phyloP scores from a whole-genome alignment of 2,329 filamentous ascomycete genomes.

The Trichoderma sp. region DNA sequence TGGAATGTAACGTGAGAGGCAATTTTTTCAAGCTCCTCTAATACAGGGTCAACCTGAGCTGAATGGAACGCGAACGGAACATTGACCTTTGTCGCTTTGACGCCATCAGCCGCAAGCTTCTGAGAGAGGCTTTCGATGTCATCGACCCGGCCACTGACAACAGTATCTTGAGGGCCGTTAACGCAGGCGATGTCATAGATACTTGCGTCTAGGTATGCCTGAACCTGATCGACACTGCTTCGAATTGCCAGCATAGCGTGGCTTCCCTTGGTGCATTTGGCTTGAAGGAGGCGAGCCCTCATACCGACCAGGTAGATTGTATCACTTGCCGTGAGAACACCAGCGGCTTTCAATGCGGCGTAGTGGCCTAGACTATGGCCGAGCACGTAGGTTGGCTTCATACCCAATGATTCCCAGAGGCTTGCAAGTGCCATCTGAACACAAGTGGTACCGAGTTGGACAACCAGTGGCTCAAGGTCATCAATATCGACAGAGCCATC shows the following conservation, averaged over 20 bases:
- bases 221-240: constrained; percentile 37
- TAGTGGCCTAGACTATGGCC: constrained; percentile 50
- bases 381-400: constrained; percentile 55
- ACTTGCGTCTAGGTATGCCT: constrained; percentile 26
- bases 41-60: constrained; percentile 52
- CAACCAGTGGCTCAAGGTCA: constrained; percentile 29
- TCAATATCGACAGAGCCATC: constrained; percentile 36
- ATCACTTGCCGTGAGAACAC: constrained; percentile 68
- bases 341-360: constrained; percentile 60
- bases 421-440: constrained; percentile 58
- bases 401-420: constrained; percentile 52
- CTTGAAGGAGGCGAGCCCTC: constrained; percentile 61
- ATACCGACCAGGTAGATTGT: constrained; percentile 70
- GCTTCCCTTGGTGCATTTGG: constrained; percentile 65
- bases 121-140: constrained; percentile 46
- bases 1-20: constrained; percentile 40
- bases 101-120: constrained; percentile 32
- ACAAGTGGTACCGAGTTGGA: constrained; percentile 49
- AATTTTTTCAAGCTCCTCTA: constrained; percentile 56
- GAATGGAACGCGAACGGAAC: constrained; percentile 57
- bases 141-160: constrained; percentile 53
- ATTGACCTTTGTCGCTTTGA: constrained; percentile 46
- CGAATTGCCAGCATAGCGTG: constrained; percentile 59
- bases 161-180: constrained; percentile 72
- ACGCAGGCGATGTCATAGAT: constrained; percentile 65